Evolutionary conservation across 75 land plant species (phyloP).

Genomic region (Cunninghamia lanceolata): DNA sequence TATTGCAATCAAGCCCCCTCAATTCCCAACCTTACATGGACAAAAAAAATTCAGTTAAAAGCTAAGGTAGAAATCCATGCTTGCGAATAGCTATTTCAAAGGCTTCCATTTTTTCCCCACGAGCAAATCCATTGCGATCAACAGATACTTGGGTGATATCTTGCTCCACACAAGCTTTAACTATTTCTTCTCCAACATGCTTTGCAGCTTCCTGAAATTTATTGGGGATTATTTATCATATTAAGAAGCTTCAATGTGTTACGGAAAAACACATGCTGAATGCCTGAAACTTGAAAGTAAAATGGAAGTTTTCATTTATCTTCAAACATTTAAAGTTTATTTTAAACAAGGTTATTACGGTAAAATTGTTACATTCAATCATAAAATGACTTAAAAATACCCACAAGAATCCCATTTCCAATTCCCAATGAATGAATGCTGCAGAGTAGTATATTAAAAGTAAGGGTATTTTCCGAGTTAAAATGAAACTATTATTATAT

Average conservation of each 20-base stretch:
- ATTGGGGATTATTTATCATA: background rate
- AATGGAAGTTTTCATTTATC: background rate
- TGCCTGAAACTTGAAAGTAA: background rate
- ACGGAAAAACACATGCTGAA: background rate
- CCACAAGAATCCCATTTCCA: background rate
- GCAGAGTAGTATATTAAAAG: background rate
- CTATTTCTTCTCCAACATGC: conserved; percentile 57
- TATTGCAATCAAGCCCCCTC: background rate
- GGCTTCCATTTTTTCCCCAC: conserved; percentile 53
- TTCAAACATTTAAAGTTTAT: too few species aligned
- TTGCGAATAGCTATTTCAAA: conserved; percentile 48
- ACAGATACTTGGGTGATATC: conserved; percentile 43
- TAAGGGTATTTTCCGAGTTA: background rate
- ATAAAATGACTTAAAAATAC: background rate
- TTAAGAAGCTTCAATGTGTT: background rate
- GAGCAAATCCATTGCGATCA: conserved; percentile 60
- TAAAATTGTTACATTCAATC: background rate
- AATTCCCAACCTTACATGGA: background rate
- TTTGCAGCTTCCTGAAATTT: conserved; percentile 55
- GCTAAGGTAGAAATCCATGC: conserved; percentile 41
- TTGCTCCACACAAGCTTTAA: conserved; percentile 46
- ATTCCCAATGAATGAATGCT: background rate
- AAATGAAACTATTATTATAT: background rate
- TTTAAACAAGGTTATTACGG: background rate
- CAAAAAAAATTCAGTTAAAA: background rate